phyloP scores from a whole-genome alignment of 306 rosid species.

The cucumber (Cucumis sativus) region Cucumber_9930_V3 NC_026655.2:25931501-25932000 shows the following conservation, averaged over 20 bases:
- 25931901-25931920: conserved; percentile 69
- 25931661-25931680: conserved; percentile 86
- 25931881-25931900: conserved; percentile 86
- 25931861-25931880: conserved; percentile 63
- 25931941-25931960: conserved; percentile 53
- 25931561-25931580: conserved; percentile 30
- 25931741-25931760: conserved; percentile 66
- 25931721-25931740: conserved; percentile 61
- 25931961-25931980: conserved; percentile 62
- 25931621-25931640: conserved; percentile 37
- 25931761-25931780: conserved; percentile 84
- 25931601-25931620: conserved; percentile 31
- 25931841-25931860: conserved; percentile 54
- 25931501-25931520: not conserved
- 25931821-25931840: conserved; percentile 76
- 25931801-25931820: conserved; percentile 76
- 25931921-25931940: conserved; percentile 39
- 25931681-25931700: conserved; percentile 67
- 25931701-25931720: conserved; percentile 36
- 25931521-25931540: conserved; percentile 22
- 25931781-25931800: conserved; percentile 72
- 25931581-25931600: conserved; percentile 38
- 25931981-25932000: conserved; percentile 78
- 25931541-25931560: conserved; percentile 44
- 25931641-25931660: conserved; percentile 44